Evolutionary conservation across 352 stramenopile species (phyloP), one percentile per base, ranked within the genome.

Genomic region (Globisporangium radiosum): DNA sequence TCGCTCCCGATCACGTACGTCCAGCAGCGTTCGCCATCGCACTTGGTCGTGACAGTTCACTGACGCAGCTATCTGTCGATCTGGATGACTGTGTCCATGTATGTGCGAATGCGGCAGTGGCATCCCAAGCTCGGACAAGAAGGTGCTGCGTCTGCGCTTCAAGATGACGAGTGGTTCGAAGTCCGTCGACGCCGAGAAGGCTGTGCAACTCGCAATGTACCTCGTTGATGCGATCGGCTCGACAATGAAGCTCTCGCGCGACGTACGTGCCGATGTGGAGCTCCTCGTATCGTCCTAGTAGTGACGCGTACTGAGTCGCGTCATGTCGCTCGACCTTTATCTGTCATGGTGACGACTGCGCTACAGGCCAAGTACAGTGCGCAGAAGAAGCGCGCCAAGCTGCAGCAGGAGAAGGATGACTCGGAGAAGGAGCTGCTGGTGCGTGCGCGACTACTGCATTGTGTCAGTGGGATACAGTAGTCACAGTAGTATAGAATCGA

Each of bases 231-330:
- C 69, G 15, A 66, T 78, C 53, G 82, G 82, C 11, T 79, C 80
- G 49, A 87, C 78, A 7, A 85, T 90, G 54, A 92, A 92, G 65
- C 72, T 92, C 38, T 86, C 82, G 9, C 71, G 75, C 38, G 85
- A 92, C 38, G 82, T 89, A 75, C 50, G 74, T 65, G 0, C 14
- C 33, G 52, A 33, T 33, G 25, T 33, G 25, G 25, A 33, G 25
- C 25, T 33, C 25, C 25, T 33, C 25, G 25, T 33, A 33, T 33
- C 25, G 25, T 33, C 25, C 25, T 33, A 33, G 25, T 33, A 33
- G 25, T 33, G 25, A 33, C 25, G 51, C 43, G 49, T 47, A 1
- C 47, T 15, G 37, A 5, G 14, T 17, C 25, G 25, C 25, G 25
- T 38, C 6, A 11, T 65, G 4, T 39, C 43, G 25, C 3, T 19